Conservation (phyloP, 345 rosid species). For the Zanthoxylum bungeanum region DNA sequence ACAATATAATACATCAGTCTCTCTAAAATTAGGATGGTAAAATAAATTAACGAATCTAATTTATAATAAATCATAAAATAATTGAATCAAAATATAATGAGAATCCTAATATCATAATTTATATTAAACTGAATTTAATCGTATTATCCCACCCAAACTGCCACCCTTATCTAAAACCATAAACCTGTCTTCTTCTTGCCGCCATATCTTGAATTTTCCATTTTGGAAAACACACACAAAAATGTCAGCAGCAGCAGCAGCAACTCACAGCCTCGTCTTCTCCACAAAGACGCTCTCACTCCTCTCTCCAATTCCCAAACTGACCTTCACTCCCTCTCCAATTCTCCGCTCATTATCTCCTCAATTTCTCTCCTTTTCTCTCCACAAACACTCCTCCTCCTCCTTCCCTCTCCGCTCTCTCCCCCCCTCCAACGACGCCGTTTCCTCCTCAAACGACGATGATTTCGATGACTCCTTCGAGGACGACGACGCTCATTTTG, state of each 20-base stretch:
- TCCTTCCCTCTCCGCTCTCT: conserved; percentile 19
- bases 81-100: no score
- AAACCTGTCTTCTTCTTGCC: no score
- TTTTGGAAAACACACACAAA: background rate
- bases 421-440: conserved; percentile 14
- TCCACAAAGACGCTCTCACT: background rate
- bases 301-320: conserved; percentile 2
- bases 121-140: no score
- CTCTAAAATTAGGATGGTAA: no score
- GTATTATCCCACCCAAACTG: no score
- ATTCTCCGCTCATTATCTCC: conserved; percentile 12
- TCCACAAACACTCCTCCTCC: conserved; percentile 8
- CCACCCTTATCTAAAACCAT: no score
- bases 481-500: conserved; percentile 15
- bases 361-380: conserved; percentile 26
- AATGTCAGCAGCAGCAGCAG: background rate
- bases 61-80: no score
- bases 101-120: no score
- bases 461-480: conserved; percentile 23
- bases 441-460: conserved; percentile 3
- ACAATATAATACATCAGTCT: no score
- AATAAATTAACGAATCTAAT: no score
- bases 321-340: background rate
- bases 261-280: background rate
- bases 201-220: no score